These are phyloP conservation scores for Coelastrella sp. DNA, from an alignment of 139 green algal species.

Conservation along the genomic window DNA sequence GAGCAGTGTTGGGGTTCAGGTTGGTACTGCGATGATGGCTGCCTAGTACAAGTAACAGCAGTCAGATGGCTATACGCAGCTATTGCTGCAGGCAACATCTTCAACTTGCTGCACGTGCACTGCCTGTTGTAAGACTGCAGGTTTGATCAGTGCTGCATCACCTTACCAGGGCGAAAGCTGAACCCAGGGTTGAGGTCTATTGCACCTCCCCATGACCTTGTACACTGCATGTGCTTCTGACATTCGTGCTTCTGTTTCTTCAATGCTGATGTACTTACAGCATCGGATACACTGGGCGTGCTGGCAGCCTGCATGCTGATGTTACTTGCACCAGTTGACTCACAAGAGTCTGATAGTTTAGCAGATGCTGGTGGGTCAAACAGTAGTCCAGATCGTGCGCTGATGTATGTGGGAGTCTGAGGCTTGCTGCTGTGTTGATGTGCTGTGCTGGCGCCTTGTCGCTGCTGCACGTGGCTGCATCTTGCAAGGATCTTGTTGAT, in stretches of 20 bases:
- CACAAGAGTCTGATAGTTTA: background rate
- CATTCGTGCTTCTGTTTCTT: background rate
- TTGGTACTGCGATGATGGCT: too few relatives aligned
- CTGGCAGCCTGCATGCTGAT: too few relatives aligned
- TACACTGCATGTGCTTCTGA: conserved; percentile 21
- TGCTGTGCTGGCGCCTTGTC: conserved; percentile 9
- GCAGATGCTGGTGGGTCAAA: background rate
- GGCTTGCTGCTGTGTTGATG: conserved; percentile 1
- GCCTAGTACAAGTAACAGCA: too few relatives aligned
- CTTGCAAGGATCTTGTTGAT: conserved; percentile 28
- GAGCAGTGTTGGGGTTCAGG: too few relatives aligned
- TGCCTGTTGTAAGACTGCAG: background rate
- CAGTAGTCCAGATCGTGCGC: background rate
- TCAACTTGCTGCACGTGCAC: too few relatives aligned
- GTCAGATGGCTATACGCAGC: too few relatives aligned
- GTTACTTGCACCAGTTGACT: background rate
- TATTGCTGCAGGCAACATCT: too few relatives aligned
- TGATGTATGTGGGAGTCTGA: conserved; percentile 2
- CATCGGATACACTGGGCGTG: background rate
- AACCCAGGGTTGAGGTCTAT: conserved; percentile 35
- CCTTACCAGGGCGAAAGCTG: background rate
- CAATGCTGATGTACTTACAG: background rate
- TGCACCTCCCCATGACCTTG: conserved; percentile 3
- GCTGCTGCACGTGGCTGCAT: conserved; percentile 30
- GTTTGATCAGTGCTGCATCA: background rate